Conservation (phyloP, 768 basidiomycete species). For the Leucocoprinus birnbaumii region DNA sequence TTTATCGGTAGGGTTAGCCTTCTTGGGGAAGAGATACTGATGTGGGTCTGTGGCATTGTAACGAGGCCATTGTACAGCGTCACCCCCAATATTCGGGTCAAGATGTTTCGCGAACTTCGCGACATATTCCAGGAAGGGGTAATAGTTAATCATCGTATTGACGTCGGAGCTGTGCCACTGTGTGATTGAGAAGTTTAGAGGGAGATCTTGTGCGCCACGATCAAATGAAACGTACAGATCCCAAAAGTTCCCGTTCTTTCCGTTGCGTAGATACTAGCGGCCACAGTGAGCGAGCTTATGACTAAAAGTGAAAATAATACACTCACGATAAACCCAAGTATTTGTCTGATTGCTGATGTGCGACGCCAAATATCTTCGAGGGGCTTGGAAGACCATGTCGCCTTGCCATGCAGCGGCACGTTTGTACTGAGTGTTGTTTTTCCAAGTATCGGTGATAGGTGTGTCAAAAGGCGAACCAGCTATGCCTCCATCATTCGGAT, state of each 20-base stretch:
- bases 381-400: conserved; percentile 46
- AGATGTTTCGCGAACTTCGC: conserved; percentile 39
- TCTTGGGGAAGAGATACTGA: background rate
- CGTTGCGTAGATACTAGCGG: background rate
- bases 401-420: conserved; percentile 47
- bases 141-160: conserved; percentile 29
- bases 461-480: conserved; percentile 26
- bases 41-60: background rate
- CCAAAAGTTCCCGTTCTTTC: background rate
- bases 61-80: background rate
- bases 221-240: background rate
- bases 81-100: conserved; percentile 32
- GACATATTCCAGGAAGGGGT: conserved; percentile 29
- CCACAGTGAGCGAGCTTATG: background rate
- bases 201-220: too few relatives aligned
- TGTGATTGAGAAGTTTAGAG: background rate
- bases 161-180: conserved; percentile 41
- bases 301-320: background rate
- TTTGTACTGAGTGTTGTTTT: conserved; percentile 37
- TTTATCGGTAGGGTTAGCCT: background rate
- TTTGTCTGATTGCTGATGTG: conserved; percentile 31
- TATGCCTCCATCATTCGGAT: background rate
- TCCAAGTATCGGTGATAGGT: conserved; percentile 12
- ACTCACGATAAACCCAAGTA: conserved; percentile 38
- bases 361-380: conserved; percentile 45